Percentiles rank a stretch among this genome's conserved stretches.
These are phyloP conservation scores for Osmanthus fragrans DNA, from an alignment of 257 asterid genomes.

Conservation along the genomic window DNA sequence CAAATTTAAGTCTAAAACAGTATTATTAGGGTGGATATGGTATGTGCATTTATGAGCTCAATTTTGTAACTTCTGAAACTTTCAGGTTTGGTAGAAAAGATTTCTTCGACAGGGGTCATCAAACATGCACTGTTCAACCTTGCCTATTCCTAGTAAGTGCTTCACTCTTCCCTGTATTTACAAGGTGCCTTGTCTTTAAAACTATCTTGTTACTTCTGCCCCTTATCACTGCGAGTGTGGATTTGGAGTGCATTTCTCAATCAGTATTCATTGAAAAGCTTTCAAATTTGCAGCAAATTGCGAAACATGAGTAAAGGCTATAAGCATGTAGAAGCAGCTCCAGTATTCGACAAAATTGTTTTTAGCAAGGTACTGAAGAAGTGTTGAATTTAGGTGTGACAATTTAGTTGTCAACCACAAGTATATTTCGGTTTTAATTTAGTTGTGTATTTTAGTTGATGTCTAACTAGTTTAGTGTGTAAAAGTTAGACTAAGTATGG, in stretches of 20 bases:
- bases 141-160: conserved; percentile 72
- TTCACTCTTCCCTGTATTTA: not conserved
- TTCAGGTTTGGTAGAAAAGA: conserved; percentile 69
- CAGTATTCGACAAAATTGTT: conserved; percentile 59
- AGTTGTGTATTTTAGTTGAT: no score
- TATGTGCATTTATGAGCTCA: not conserved
- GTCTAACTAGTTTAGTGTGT: no score
- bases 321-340: conserved; percentile 77
- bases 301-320: conserved; percentile 66
- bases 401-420: no score
- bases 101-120: conserved; percentile 57
- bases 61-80: not conserved
- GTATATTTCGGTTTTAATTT: no score
- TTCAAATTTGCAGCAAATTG: conserved; percentile 59
- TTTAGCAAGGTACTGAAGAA: conserved; percentile 64
- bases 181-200: no score
- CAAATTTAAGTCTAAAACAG: no score
- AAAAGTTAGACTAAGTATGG: no score
- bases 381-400: no score
- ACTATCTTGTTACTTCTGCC: not conserved
- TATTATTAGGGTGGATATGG: not conserved
- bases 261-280: not conserved
- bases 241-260: not conserved
- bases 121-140: conserved; percentile 58
- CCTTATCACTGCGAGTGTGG: no score